phyloP scores from a whole-genome alignment of 306 rosid genomes.

The Pyrus communis region DNA sequence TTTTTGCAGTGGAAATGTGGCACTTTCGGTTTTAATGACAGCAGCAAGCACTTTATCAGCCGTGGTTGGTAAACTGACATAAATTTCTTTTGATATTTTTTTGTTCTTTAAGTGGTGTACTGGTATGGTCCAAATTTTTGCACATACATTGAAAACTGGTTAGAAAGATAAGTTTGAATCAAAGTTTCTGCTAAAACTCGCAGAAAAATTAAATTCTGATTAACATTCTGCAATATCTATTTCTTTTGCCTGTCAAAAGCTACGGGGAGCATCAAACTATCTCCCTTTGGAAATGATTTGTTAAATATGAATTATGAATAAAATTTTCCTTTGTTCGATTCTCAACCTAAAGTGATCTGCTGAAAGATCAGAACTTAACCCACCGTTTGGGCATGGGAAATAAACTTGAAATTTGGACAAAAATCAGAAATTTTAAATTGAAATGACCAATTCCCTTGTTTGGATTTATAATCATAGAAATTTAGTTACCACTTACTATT shows the following conservation, averaged over 20 bases:
- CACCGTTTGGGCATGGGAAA: no score
- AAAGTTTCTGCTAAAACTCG: neutral
- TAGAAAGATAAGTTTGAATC: neutral
- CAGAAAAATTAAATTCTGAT: no score
- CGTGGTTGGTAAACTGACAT: slow-evolving; percentile 51
- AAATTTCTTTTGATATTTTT: neutral
- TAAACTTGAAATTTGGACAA: no score
- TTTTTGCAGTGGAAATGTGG: slow-evolving; percentile 73
- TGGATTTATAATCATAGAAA: no score
- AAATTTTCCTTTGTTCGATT: neutral
- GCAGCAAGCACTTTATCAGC: slow-evolving; percentile 74
- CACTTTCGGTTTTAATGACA: slow-evolving; percentile 86
- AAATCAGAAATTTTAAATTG: no score
- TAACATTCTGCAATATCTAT: neutral
- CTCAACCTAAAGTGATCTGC: neutral
- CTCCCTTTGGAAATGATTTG: neutral
- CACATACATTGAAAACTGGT: neutral
- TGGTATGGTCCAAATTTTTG: neutral
- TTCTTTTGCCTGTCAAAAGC: neutral
- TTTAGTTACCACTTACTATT: neutral
- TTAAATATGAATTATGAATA: neutral
- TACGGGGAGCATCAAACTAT: neutral
- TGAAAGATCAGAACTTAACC: neutral
- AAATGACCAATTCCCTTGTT: no score
- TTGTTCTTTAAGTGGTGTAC: neutral